Evolutionary conservation across 1,284 basidiomycete genomes (phyloP).

Genomic region (Leccinum angustisporum): DNA sequence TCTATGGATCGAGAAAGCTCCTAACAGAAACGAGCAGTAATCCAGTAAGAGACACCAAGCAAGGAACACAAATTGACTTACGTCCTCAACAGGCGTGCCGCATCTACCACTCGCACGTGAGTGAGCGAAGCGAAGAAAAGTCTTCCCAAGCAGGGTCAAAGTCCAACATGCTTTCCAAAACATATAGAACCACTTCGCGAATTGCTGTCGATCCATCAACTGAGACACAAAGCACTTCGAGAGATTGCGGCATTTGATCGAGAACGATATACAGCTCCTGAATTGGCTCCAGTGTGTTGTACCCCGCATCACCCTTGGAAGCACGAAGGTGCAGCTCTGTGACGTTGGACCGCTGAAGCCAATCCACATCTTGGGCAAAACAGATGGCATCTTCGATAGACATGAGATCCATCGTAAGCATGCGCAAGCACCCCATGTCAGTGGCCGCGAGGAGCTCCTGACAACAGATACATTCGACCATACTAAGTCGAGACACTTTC

Average conservation of each 20-base stretch:
- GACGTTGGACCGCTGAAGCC: background rate
- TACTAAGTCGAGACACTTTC: constrained; percentile 43
- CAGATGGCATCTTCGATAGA: background rate
- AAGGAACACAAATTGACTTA: background rate
- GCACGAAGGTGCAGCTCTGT: background rate
- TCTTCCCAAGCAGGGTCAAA: background rate
- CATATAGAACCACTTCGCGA: background rate
- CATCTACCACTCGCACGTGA: background rate
- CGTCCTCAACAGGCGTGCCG: background rate
- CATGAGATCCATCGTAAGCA: background rate
- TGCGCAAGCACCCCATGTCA: background rate
- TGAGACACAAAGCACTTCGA: background rate
- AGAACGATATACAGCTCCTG: no score
- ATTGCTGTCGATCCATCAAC: background rate
- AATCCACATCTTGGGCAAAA: background rate
- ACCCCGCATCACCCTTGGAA: background rate
- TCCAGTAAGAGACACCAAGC: background rate
- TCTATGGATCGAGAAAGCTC: background rate
- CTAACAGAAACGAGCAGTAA: background rate
- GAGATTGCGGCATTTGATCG: background rate
- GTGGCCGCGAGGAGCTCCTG: background rate
- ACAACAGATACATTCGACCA: background rate
- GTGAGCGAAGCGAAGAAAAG: background rate
- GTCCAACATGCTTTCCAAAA: background rate
- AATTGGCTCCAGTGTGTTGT: background rate